Evolutionary conservation across 1,139 yeast species (phyloP).

Genomic region (Scheffersomyces quercinus): DNA sequence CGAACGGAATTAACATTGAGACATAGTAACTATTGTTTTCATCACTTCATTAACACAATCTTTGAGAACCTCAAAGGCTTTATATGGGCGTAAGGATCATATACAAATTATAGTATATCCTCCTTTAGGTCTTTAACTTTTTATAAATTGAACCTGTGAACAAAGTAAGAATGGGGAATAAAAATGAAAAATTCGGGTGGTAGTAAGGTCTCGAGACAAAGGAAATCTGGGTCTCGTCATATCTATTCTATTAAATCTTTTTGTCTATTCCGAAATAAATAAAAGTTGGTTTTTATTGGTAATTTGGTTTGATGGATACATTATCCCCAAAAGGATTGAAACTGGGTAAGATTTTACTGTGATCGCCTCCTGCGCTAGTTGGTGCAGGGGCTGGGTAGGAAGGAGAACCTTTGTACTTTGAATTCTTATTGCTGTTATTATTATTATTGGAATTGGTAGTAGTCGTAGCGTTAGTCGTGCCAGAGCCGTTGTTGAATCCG

Average conservation of each 20-base stretch:
- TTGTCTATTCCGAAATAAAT: constrained; percentile 1
- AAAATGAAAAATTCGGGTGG: no score
- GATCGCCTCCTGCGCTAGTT: constrained; percentile 2
- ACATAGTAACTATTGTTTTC: no score
- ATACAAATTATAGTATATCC: no score
- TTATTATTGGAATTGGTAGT: constrained; percentile 2
- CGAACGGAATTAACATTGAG: no score
- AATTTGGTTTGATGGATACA: background rate
- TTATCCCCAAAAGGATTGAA: constrained; percentile 34
- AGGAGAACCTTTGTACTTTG: constrained; percentile 1
- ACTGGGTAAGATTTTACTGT: constrained; percentile 22
- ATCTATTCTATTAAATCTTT: background rate
- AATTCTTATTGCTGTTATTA: constrained; percentile 1
- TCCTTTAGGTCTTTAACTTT: no score
- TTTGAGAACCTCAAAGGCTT: no score
- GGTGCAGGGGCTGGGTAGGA: background rate
- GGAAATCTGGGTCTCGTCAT: background rate
- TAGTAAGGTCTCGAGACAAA: no score
- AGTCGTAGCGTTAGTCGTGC: constrained; percentile 9
- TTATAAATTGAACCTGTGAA: no score
- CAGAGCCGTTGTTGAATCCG: constrained; percentile 33
- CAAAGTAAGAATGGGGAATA: no score
- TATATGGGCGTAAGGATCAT: no score
- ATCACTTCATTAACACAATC: no score
- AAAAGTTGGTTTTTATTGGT: background rate